Base-by-base conservation (phyloP, 345 rosid species). In the Eucalyptus camaldulensis region DNA sequence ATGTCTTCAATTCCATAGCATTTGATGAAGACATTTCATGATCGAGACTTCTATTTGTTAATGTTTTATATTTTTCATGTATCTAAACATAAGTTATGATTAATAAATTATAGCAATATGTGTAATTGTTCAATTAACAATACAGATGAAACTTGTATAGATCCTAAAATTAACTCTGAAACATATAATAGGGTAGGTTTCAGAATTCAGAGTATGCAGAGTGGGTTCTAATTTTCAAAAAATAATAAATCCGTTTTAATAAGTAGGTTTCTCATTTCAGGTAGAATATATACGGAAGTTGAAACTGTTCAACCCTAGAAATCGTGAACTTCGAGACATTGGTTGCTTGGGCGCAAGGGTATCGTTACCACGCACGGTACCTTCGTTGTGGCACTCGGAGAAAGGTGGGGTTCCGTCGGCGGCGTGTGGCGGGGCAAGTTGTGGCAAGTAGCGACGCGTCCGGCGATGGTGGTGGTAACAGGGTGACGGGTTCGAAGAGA, bases 51-150 rank as follows among this genome's bases (percentile, higher is more conserved):
- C 5, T 53, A 2, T 1, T 53, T 53, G 58, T 21, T 53, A 53
- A 53, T 21, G 0, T 53, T 53, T 53, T 8, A 4, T 53, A 53
- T 53, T 53, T 53, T 53, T 53, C 2, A 53, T 8, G 1, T 21
- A 2, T 53, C 25, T 53, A 53, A 53, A 53, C 1, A 53, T 53
- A 53, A 53, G 0, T 21, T 53, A 53, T 53, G 10, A 21, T 53
- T 53, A 53, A 21, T 53, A 53, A 53, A 8, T 53, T 19, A 0
- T 53, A 53, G 1, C 24, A 53, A 53, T 0, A 1, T 0, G 1
- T 53, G 4, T 19, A 53, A 19, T 53, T 53, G 4, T 19, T 53
- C 10, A 53, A 53, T 19, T 53, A 19, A 53, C 1, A 53, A 53
- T 53, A 19, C 2, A 53, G 2, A 53, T 19, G 4, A 0, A 53